Base-by-base conservation (phyloP, 2,329 filamentous ascomycete genomes). In the Penicillium sp. region DNA sequence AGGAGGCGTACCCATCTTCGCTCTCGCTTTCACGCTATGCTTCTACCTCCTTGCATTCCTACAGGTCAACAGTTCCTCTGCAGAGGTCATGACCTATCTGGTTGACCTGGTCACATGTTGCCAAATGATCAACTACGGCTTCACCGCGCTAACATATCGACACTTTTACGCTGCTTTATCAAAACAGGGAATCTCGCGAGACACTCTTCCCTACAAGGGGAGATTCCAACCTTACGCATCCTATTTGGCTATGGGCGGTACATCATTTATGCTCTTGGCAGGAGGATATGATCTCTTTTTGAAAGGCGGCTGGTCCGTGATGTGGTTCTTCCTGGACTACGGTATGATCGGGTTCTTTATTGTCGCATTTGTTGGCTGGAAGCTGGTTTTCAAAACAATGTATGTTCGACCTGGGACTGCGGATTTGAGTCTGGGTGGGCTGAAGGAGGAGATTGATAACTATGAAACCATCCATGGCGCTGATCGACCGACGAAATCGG, bases 241-340 rank as follows among this genome's bases (percentile, higher is more conserved):
- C 0, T 92, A 83, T 70, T 86, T 86, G 48, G 85, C 84, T 0
- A 73, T 91, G 1, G 69, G 77, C 1, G 85, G 83, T 26, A 89
- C 86, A 0, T 81, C 83, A 27, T 71, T 89, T 56, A 91, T 92
- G 85, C 82, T 84, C 0, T 83, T 92, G 62, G 83, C 91, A 1
- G 83, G 87, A 7, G 90, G 89, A 0, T 93, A 91, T 60, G 81
- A 85, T 0, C 85, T 92, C 0, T 93, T 92, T 64, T 69, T 92
- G 45, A 83, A 85, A 0, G 79, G 78, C 4, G 76, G 80, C 3
- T 92, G 88, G 89, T 80, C 84, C 56, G 69, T 86, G 0, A 80
- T 85, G 7, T 83, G 81, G 14, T 93, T 92, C 68, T 74, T 92
- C 26, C 88, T 90, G 68, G 86, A 84, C 75, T 92, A 92, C 71